Base-by-base conservation (phyloP, 1,284 basidiomycete species). In the Vanrija pseudolonga region DNA sequence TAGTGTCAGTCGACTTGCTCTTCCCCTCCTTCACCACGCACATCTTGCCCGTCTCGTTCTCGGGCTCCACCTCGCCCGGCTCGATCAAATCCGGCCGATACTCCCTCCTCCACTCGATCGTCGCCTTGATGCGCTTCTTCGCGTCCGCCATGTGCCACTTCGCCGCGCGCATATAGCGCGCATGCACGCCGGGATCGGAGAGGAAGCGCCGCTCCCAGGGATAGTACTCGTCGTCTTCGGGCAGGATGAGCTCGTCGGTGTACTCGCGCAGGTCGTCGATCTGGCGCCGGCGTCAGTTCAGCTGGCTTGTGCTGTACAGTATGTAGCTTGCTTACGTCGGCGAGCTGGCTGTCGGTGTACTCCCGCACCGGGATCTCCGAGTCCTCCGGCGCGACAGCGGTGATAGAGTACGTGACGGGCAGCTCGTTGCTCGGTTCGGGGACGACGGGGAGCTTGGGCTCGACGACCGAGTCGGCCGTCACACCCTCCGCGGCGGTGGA, bases 1-100 rank as follows among this genome's bases (percentile, higher is more conserved):
- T 38, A 28, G n/a, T 12, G 4, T 19, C 7, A 19, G 26, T 12
- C 11, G 26, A 45, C 18, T 19, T 41, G n/a, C 4, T 6, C 39
- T 4, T 18, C 40, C 9, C 40, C 37, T 6, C 38, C 24, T 17
- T 15, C 20, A 17, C 22, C 18, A 75, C 84, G 63, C 64, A 90
- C 89, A 91, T 90, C 76, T 92, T 91, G 15, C 89, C 89, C 0
- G 86, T 88, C 75, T 88, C 84, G 45, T 85, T 84, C 71, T 91
- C 89, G 36, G 87, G 81, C 60, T 77, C 64, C 45, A 84, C 83
- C 64, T 92, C 88, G 44, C 85, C 86, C 0, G 88, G 88, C 6
- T 81, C 78, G 56, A 91, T 90, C 26, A 91, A 76, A 57, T 92
- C 89, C 0, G 89, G 89, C 68, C 87, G 83, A 71, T 80, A 91